These are phyloP conservation scores for Schrenkiella parvula DNA, from an alignment of 345 rosid species.

Conservation along the genomic window DNA sequence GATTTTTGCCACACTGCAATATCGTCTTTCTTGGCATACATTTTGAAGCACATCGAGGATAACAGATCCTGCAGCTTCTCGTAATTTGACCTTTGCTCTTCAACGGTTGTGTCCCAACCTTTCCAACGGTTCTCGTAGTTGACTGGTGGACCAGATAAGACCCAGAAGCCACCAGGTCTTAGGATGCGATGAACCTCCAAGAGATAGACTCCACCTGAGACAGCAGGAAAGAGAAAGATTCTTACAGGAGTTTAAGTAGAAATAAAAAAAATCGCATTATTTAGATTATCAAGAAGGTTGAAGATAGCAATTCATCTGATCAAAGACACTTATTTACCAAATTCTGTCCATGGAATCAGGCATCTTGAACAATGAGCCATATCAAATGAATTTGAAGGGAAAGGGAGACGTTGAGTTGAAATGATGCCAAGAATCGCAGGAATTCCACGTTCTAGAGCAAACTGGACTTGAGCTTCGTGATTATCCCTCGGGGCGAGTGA, in stretches of 20 bases:
- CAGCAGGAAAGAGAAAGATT: conserved; percentile 3
- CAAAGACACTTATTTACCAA: conserved; percentile 47
- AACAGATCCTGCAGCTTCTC: conserved; percentile 77
- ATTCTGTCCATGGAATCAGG: conserved; percentile 99
- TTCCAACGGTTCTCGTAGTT: conserved; percentile 88
- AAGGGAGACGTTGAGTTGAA: conserved; percentile 93
- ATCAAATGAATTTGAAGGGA: conserved; percentile 95
- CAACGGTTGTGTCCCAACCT: conserved; percentile 96
- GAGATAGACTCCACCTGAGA: conserved; percentile 93
- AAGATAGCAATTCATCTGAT: background rate
- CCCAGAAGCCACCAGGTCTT: conserved; percentile 99
- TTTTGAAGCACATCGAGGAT: conserved; percentile 86
- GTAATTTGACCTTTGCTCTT: conserved; percentile 82
- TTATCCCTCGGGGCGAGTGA: conserved; percentile 99
- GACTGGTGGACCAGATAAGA: conserved; percentile 95
- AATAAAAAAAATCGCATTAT: background rate
- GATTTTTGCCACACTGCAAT: conserved; percentile 96
- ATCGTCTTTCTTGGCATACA: conserved; percentile 82
- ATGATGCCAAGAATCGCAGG: conserved; percentile 97
- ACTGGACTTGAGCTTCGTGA: conserved; percentile 99
- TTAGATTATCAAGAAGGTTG: background rate
- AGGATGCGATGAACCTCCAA: conserved; percentile 85
- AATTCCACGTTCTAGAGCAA: conserved; percentile 96
- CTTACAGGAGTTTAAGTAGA: background rate
- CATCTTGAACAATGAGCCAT: conserved; percentile 99